Conservation (phyloP, 2,329 filamentous ascomycete species). For the Ascochyta rabiei region DNA sequence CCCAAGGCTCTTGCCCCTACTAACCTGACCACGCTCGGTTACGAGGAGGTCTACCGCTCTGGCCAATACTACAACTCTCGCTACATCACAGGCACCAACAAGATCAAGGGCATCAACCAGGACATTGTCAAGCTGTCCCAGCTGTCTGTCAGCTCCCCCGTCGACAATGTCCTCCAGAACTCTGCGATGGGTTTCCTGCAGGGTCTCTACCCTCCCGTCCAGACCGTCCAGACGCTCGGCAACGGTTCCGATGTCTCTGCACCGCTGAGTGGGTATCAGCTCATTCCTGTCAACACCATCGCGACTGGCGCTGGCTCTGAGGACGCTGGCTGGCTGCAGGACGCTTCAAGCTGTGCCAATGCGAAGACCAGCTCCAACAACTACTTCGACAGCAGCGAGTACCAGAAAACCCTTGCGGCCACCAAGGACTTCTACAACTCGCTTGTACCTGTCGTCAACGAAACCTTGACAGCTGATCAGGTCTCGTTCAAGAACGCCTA, state of each 20-base stretch:
- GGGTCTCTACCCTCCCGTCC: slow-evolving; percentile 80
- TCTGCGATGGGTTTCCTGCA: slow-evolving; percentile 83
- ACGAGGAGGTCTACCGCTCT: slow-evolving; percentile 73
- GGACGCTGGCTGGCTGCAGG: slow-evolving; percentile 64
- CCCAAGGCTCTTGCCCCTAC: slow-evolving; percentile 75
- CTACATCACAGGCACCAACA: slow-evolving; percentile 70
- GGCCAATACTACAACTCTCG: slow-evolving; percentile 77
- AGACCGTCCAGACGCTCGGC: slow-evolving; percentile 64
- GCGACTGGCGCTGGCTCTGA: slow-evolving; percentile 64
- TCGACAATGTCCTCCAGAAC: slow-evolving; percentile 78
- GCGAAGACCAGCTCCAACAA: slow-evolving; percentile 64
- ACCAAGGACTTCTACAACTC: slow-evolving; percentile 62
- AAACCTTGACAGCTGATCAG: slow-evolving; percentile 55
- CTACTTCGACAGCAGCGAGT: slow-evolving; percentile 61
- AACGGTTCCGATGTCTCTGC: slow-evolving; percentile 71
- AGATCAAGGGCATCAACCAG: slow-evolving; percentile 70
- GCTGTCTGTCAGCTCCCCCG: slow-evolving; percentile 73
- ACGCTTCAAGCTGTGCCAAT: slow-evolving; percentile 61
- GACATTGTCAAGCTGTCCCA: slow-evolving; percentile 72
- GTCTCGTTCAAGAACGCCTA: slow-evolving; percentile 69
- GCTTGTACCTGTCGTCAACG: slow-evolving; percentile 59
- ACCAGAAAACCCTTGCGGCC: slow-evolving; percentile 54
- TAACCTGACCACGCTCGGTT: slow-evolving; percentile 78
- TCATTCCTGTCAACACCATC: slow-evolving; percentile 74
- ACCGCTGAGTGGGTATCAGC: slow-evolving; percentile 81